Conservation (phyloP, 2,329 filamentous ascomycete genomes). For the Trichoderma sp. region DNA sequence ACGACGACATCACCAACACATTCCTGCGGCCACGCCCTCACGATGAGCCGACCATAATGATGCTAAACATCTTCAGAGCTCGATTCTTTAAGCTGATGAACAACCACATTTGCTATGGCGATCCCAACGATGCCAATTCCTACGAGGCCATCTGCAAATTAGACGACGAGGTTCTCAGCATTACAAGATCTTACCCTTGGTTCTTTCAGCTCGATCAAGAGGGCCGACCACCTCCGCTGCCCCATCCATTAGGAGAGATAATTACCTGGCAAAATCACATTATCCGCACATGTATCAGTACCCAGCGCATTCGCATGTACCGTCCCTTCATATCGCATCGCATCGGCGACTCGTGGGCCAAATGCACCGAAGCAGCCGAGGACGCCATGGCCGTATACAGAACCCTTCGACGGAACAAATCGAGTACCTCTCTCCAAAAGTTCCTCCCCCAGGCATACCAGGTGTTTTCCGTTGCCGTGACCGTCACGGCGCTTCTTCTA, state of each 20-base stretch:
- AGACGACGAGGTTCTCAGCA: conserved; percentile 26
- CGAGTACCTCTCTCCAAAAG: conserved; percentile 27
- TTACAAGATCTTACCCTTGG: conserved; percentile 28
- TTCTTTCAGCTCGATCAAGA: conserved; percentile 28
- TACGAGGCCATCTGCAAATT: conserved; percentile 24
- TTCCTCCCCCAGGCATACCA: conserved; percentile 29
- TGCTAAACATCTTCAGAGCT: conserved; percentile 31
- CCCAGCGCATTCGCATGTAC: conserved; percentile 33
- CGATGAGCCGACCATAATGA: conserved; percentile 31
- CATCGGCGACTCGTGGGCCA: conserved; percentile 27
- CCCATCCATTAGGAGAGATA: conserved; percentile 25
- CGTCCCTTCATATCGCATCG: conserved; percentile 26
- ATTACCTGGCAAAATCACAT: conserved; percentile 32
- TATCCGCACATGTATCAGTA: conserved; percentile 31
- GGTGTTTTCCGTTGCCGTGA: conserved; percentile 30
- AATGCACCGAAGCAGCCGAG: conserved; percentile 29
- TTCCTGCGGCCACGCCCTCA: conserved; percentile 18
- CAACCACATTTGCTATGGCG: conserved; percentile 1
- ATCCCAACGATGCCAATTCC: background rate
- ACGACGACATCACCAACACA: conserved; percentile 29
- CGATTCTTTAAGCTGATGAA: conserved; percentile 30
- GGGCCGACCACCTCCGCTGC: conserved; percentile 19
- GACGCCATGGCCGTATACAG: conserved; percentile 28
- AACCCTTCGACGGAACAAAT: conserved; percentile 4
- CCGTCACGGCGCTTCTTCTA: conserved; percentile 27